Conservation (phyloP, 2,329 filamentous ascomycete species). For the Colletotrichum lindemuthianum region DNA sequence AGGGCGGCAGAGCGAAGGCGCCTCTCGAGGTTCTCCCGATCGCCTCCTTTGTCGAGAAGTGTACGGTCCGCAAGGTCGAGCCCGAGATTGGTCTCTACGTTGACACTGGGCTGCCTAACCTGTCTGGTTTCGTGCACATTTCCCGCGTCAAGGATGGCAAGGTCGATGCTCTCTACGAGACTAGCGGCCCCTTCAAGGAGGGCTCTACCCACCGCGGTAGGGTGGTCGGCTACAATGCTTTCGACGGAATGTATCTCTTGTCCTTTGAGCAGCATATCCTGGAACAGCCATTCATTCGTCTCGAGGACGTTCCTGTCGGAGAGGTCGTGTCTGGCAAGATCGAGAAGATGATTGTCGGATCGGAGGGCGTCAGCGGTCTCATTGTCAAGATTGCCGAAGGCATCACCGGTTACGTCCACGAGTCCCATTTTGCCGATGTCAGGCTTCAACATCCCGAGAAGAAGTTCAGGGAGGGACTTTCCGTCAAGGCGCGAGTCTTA, state of each 20-base stretch:
- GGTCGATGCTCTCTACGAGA: constrained; percentile 82
- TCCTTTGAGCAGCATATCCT: constrained; percentile 86
- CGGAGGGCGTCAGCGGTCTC: constrained; percentile 81
- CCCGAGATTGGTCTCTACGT: constrained; percentile 84
- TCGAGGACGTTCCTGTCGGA: constrained; percentile 89
- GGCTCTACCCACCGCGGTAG: constrained; percentile 83
- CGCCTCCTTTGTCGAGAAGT: constrained; percentile 80
- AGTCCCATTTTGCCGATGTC: constrained; percentile 89
- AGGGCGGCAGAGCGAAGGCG: constrained; percentile 53
- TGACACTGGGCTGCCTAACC: constrained; percentile 69
- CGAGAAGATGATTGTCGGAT: constrained; percentile 83
- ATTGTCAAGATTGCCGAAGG: constrained; percentile 87
- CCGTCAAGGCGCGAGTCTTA: constrained; percentile 86
- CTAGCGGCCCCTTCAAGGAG: constrained; percentile 80
- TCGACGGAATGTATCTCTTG: constrained; percentile 87
- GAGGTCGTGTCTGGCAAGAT: constrained; percentile 83
- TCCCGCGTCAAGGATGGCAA: constrained; percentile 92
- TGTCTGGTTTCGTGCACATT: constrained; percentile 93
- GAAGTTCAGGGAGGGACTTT: constrained; percentile 89
- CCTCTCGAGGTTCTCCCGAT: constrained; percentile 72
- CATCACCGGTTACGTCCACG: constrained; percentile 87
- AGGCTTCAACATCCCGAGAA: constrained; percentile 92
- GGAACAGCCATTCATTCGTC: constrained; percentile 87
- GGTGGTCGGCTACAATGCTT: constrained; percentile 84
- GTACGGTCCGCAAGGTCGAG: constrained; percentile 83